Conservation (phyloP, 2,329 filamentous ascomycete genomes). For the Talaromyces sp. region DNA sequence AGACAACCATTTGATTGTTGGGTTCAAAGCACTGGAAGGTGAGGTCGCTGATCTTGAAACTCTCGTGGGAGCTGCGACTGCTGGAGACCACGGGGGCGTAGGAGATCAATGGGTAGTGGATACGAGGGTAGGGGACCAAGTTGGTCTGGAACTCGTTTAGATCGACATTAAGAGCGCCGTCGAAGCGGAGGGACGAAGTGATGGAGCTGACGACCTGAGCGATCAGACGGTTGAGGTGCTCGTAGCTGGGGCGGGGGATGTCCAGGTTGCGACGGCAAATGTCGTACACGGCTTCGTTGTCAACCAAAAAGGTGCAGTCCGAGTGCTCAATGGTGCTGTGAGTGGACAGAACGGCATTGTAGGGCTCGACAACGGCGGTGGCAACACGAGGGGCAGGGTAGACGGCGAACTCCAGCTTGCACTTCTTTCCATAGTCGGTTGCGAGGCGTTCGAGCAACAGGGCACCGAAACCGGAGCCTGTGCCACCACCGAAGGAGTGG, state of each 20-base stretch:
- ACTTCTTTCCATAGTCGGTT: conserved; percentile 64
- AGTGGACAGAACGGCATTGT: conserved; percentile 55
- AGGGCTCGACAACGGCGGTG: conserved; percentile 64
- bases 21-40: conserved; percentile 65
- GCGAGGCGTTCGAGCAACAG: conserved; percentile 61
- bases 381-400: conserved; percentile 62
- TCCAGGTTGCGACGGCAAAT: conserved; percentile 63
- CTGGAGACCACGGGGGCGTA: conserved; percentile 63
- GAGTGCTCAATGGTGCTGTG: conserved; percentile 64
- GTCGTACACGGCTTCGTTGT: conserved; percentile 66
- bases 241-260: conserved; percentile 60
- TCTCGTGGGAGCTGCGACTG: conserved; percentile 76
- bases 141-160: conserved; percentile 68
- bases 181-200: conserved; percentile 61
- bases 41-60: conserved; percentile 76
- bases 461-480: conserved; percentile 63
- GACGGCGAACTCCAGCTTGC: conserved; percentile 63
- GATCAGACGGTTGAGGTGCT: conserved; percentile 63
- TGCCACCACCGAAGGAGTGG: conserved; percentile 65
- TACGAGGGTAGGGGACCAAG: conserved; percentile 63
- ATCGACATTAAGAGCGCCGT: conserved; percentile 64
- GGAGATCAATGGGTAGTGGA: conserved; percentile 63
- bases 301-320: conserved; percentile 65
- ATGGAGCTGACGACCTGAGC: conserved; percentile 65
- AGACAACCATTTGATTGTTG: conserved; percentile 67